Conservation (phyloP, 495 filamentous ascomycete species). For the Tuber magnatum region DNA sequence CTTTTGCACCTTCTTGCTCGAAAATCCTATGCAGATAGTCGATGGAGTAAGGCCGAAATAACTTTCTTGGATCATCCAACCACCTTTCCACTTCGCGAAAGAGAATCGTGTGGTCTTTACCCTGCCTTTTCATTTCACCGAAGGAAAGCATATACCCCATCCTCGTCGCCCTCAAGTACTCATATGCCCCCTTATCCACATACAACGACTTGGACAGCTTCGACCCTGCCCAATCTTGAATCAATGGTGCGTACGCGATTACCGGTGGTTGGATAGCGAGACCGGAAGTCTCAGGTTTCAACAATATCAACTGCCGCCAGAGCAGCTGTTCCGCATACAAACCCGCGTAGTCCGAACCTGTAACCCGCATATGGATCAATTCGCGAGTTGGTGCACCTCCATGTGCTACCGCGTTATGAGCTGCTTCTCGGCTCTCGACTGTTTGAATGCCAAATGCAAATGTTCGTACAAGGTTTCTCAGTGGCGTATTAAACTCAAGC, state of each 20-base stretch:
- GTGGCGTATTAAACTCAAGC: conserved; percentile 40
- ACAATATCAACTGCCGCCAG: conserved; percentile 16
- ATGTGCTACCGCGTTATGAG: conserved; percentile 1
- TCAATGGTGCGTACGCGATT: conserved; percentile 37
- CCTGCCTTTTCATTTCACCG: conserved; percentile 1
- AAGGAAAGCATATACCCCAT: conserved; percentile 3
- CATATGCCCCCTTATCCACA: conserved; percentile 37
- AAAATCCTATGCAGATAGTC: conserved; percentile 5
- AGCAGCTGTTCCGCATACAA: conserved; percentile 40
- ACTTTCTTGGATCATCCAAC: conserved; percentile 1
- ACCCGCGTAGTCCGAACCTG: conserved; percentile 41
- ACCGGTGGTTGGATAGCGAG: conserved; percentile 11
- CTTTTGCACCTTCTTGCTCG: background rate
- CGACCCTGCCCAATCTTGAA: conserved; percentile 41
- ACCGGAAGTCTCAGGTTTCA: conserved; percentile 16
- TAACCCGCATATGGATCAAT: conserved; percentile 34
- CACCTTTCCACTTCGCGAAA: background rate
- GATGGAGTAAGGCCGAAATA: conserved; percentile 1
- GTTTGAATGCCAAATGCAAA: conserved; percentile 7
- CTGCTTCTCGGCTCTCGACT: background rate
- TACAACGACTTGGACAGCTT: conserved; percentile 42
- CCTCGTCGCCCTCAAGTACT: background rate
- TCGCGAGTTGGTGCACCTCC: background rate
- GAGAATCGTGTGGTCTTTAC: conserved; percentile 3
- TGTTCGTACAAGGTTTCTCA: conserved; percentile 32